phyloP scores from a whole-genome alignment of 345 rosid species.

The Eucalyptus rudis region DNA sequence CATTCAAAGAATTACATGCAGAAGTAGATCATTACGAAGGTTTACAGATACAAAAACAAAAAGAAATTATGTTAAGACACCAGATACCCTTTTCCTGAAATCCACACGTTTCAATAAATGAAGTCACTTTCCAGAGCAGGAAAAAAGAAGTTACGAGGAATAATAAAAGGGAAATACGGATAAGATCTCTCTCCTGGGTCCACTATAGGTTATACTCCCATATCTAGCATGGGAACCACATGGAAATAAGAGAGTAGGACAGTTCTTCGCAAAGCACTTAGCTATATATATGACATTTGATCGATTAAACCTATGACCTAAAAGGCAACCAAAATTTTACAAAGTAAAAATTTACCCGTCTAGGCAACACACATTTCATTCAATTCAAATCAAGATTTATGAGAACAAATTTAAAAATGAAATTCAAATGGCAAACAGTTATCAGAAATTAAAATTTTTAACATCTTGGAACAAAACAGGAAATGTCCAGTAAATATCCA shows the following conservation, averaged over 20 bases:
- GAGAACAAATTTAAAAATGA: neutral
- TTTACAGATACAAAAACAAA: neutral
- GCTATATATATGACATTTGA: neutral
- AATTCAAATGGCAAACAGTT: neutral
- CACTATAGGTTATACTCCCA: neutral
- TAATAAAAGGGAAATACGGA: neutral
- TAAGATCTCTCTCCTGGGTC: neutral
- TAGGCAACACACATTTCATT: neutral
- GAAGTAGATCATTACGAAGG: neutral
- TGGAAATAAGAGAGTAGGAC: neutral
- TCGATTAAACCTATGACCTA: neutral
- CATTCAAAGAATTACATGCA: neutral
- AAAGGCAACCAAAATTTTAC: neutral
- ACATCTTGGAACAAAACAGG: neutral
- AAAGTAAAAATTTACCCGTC: neutral
- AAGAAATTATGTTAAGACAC: neutral
- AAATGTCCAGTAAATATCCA: neutral
- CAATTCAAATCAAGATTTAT: neutral
- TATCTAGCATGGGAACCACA: neutral
- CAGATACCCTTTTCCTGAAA: neutral
- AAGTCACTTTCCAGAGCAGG: neutral
- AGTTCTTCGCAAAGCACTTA: neutral
- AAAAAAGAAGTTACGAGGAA: neutral
- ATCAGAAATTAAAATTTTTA: neutral
- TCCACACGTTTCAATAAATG: neutral